Percentiles rank a stretch among this genome's conserved stretches.
phyloP scores from a whole-genome alignment of 2,329 filamentous ascomycete species.

The Aspergillus hiratsukae region DNA sequence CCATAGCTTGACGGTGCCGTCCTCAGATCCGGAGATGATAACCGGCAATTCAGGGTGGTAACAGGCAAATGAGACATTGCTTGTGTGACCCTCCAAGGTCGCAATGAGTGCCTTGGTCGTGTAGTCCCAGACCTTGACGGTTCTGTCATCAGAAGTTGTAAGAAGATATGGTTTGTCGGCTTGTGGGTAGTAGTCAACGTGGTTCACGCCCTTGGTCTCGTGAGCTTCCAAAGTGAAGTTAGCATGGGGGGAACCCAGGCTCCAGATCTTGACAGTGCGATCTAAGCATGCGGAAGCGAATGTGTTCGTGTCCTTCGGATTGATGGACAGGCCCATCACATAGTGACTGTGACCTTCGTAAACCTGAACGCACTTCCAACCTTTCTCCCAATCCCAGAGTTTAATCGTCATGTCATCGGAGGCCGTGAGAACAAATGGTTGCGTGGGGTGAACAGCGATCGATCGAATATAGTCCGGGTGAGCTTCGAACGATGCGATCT shows the following conservation, averaged over 20 bases:
- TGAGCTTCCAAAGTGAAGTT: constrained; percentile 97
- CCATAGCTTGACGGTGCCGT: constrained; percentile 97
- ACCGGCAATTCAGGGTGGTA: constrained; percentile 96
- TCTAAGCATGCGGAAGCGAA: constrained; percentile 94
- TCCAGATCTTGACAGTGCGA: constrained; percentile 97
- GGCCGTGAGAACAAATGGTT: constrained; percentile 92
- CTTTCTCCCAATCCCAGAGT: constrained; percentile 98
- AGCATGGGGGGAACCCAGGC: constrained; percentile 82
- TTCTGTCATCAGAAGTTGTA: constrained; percentile 93
- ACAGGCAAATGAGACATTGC: constrained; percentile 96
- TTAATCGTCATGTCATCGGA: constrained; percentile 99
- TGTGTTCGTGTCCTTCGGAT: constrained; percentile 93
- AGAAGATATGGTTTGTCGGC: constrained; percentile 78
- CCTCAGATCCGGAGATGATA: constrained; percentile 96
- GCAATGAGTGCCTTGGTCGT: constrained; percentile 97
- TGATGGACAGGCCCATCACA: constrained; percentile 94
- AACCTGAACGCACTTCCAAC: constrained; percentile 95
- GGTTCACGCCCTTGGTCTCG: constrained; percentile 95
- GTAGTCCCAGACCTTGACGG: constrained; percentile 98
- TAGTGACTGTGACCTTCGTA: constrained; percentile 97
- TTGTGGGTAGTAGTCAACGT: constrained; percentile 80
- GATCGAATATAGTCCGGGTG: constrained; percentile 98
- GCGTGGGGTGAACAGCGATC: constrained; percentile 90
- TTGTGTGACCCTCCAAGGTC: constrained; percentile 92
- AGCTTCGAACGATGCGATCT: constrained; percentile 94